Conservation (phyloP, 2,329 filamentous ascomycete genomes). For the Stagonosporopsis vannaccii region DNA sequence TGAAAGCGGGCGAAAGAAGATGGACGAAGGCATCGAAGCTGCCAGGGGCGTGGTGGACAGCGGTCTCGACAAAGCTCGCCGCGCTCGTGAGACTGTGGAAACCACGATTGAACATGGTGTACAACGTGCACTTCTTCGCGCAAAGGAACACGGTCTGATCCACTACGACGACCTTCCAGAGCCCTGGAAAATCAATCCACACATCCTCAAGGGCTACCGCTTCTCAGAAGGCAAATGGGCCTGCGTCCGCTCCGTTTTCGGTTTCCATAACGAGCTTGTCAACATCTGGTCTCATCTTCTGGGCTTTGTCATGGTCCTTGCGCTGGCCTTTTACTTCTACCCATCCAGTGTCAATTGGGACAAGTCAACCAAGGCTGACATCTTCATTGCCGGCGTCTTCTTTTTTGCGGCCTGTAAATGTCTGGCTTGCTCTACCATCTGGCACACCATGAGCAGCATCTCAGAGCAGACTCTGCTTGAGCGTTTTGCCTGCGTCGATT, state of each 20-base stretch:
- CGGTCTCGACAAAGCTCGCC: constrained; percentile 80
- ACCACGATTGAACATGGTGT: constrained; percentile 81
- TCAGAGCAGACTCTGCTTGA: constrained; percentile 89
- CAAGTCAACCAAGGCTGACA: constrained; percentile 83
- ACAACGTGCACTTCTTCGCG: constrained; percentile 75
- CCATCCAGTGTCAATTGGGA: constrained; percentile 86
- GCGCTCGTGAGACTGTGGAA: constrained; percentile 70
- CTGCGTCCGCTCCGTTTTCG: constrained; percentile 83
- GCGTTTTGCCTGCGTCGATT: constrained; percentile 96
- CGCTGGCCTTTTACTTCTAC: constrained; percentile 95
- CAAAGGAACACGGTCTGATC: constrained; percentile 82
- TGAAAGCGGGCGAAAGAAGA: constrained; percentile 78
- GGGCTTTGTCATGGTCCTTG: constrained; percentile 84
- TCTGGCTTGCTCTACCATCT: constrained; percentile 91
- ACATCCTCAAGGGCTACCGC: constrained; percentile 90
- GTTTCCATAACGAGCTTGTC: constrained; percentile 88
- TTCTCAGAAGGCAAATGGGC: constrained; percentile 92
- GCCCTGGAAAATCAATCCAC: constrained; percentile 94
- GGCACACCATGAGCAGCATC: constrained; percentile 99
- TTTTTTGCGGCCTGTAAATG: constrained; percentile 97
- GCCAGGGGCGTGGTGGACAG: constrained; percentile 81
- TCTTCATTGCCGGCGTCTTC: constrained; percentile 91
- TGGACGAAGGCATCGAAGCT: constrained; percentile 79
- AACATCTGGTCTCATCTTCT: constrained; percentile 98
- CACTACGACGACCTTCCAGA: constrained; percentile 87